Conservation (phyloP, 1,284 basidiomycete species). For the Cutaneotrichosporon mucoides region DNA sequence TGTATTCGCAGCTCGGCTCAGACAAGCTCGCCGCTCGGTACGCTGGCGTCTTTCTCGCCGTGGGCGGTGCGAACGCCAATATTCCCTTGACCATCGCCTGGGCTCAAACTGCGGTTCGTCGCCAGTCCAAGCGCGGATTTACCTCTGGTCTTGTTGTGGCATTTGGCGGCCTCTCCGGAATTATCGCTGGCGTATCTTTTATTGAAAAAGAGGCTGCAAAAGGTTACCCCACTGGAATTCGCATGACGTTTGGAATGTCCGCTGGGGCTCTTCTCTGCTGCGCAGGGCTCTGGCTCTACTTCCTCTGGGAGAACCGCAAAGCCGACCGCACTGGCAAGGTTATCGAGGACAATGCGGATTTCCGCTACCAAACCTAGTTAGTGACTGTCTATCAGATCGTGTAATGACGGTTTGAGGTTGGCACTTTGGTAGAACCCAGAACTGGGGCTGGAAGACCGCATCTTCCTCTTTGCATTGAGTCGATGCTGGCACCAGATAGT, state of each 20-base stretch:
- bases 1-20: constrained; percentile 16
- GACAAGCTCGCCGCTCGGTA: constrained; percentile 7
- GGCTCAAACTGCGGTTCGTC: constrained; percentile 49
- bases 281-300: constrained; percentile 8
- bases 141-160: constrained; percentile 46
- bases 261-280: background rate
- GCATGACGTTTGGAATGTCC: constrained; percentile 1
- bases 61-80: constrained; percentile 39
- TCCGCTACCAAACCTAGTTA: constrained; percentile 12
- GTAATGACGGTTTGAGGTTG: too few species aligned
- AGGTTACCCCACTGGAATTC: constrained; percentile 24
- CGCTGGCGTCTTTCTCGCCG: constrained; percentile 47
- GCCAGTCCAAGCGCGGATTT: constrained; percentile 46
- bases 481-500: too few species aligned
- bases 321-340: constrained; percentile 10
- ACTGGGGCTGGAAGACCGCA: too few species aligned
- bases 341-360: constrained; percentile 13
- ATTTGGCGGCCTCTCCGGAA: constrained; percentile 51
- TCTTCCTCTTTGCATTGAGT: too few species aligned
- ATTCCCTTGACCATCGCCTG: constrained; percentile 41
- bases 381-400: too few species aligned
- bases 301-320: constrained; percentile 8
- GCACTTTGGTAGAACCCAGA: too few species aligned
- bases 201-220: constrained; percentile 29
- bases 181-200: constrained; percentile 43